Evolutionary conservation across 305 asterid genomes (phyloP).

Genomic region (Fraxinus dipetala): DNA sequence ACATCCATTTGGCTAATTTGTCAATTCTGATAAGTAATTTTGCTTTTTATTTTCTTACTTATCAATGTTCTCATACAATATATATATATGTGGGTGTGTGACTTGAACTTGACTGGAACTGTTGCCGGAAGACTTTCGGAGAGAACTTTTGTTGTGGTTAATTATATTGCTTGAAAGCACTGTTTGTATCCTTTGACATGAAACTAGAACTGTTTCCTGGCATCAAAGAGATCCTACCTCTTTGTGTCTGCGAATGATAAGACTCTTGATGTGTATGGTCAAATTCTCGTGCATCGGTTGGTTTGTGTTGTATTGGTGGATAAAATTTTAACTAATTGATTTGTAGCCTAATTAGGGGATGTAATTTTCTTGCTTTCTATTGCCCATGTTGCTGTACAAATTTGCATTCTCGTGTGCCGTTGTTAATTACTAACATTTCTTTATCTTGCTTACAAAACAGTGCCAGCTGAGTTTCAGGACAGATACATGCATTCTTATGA

Average conservation of each 20-base stretch:
- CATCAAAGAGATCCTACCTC: neutral
- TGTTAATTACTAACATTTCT: constrained; percentile 23
- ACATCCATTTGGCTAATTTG: neutral
- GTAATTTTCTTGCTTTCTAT: neutral
- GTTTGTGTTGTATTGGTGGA: neutral
- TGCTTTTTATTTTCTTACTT: neutral
- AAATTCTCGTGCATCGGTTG: neutral
- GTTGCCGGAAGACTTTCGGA: neutral
- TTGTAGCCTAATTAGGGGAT: neutral
- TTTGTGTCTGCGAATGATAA: neutral
- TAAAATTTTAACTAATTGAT: neutral
- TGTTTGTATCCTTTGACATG: neutral
- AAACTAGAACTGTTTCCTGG: neutral
- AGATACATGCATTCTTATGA: constrained; percentile 64
- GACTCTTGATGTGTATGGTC: neutral
- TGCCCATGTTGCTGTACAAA: constrained; percentile 5
- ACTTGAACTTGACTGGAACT: neutral
- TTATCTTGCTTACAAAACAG: constrained; percentile 40
- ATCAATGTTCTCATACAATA: neutral
- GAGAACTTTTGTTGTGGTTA: neutral
- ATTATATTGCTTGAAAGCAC: neutral
- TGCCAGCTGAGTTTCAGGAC: constrained; percentile 49
- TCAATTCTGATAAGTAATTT: neutral
- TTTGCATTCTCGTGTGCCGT: neutral
- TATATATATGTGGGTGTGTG: neutral